These are phyloP conservation scores for Mycothermus thermophilus DNA, from an alignment of 495 filamentous ascomycete species.

Conservation along the genomic window DNA sequence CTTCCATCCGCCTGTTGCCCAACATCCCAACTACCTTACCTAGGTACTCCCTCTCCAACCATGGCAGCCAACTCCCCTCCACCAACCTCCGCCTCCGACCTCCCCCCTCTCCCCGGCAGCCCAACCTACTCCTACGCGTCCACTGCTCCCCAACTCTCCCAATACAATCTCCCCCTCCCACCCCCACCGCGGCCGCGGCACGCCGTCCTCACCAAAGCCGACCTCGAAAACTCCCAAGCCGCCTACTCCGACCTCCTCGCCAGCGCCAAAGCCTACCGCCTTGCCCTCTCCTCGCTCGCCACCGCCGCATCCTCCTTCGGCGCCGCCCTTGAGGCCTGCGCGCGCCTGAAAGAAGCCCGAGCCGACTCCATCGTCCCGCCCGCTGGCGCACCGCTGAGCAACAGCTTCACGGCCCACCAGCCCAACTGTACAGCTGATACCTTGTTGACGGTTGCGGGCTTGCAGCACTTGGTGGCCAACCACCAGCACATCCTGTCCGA, in stretches of 20 bases:
- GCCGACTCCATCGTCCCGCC: slow-evolving; percentile 29
- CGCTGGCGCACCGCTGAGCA: slow-evolving; percentile 23
- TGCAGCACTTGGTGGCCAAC: slow-evolving; percentile 51
- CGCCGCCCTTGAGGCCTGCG: slow-evolving; percentile 46
- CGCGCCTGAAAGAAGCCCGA: slow-evolving; percentile 47
- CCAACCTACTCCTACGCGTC: slow-evolving; percentile 49
- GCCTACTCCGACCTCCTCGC: slow-evolving; percentile 47
- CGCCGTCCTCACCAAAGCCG: slow-evolving; percentile 43
- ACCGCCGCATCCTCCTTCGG: slow-evolving; percentile 46
- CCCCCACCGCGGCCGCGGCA: slow-evolving; percentile 41
- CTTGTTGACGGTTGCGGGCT: slow-evolving; percentile 42
- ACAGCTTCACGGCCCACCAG: slow-evolving; percentile 24
- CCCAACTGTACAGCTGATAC: slow-evolving; percentile 42
- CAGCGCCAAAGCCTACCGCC: slow-evolving; percentile 45
- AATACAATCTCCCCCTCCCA: slow-evolving; percentile 43
- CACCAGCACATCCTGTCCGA: slow-evolving; percentile 51
- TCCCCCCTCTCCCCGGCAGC: slow-evolving; percentile 41
- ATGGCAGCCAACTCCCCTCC: slow-evolving; percentile 22
- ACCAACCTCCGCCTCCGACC: slow-evolving; percentile 33
- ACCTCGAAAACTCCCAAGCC: slow-evolving; percentile 43
- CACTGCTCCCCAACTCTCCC: slow-evolving; percentile 42
- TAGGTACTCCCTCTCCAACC: too few relatives aligned
- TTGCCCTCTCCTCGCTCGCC: slow-evolving; percentile 43
- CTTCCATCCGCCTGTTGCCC: too few relatives aligned
- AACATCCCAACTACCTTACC: too few relatives aligned